Conservation (phyloP, 1,139 yeast species). For the Wickerhamomyces sp. region DNA sequence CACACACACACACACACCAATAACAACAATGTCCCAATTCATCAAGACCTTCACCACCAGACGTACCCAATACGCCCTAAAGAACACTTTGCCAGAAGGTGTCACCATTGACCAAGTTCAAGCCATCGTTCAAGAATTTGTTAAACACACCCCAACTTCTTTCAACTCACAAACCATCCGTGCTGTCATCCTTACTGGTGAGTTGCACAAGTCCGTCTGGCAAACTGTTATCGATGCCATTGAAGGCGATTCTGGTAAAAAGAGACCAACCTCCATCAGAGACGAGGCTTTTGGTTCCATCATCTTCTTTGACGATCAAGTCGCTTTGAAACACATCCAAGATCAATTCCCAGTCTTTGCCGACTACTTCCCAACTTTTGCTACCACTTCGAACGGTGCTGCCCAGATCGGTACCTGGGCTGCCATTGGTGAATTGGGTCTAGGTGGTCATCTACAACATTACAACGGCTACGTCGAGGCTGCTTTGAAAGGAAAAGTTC, state of each 20-base stretch:
- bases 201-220: slow-evolving; percentile 38
- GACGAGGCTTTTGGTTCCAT: slow-evolving; percentile 42
- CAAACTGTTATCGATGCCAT: slow-evolving; percentile 29
- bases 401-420: slow-evolving; percentile 42
- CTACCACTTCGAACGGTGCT: slow-evolving; percentile 40
- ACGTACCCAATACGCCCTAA: slow-evolving; percentile 34
- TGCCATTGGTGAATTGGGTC: slow-evolving; percentile 35
- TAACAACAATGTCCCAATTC: slow-evolving; percentile 7
- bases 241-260: slow-evolving; percentile 30
- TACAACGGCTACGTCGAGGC: slow-evolving; percentile 37
- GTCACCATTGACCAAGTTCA: slow-evolving; percentile 31
- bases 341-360: slow-evolving; percentile 35
- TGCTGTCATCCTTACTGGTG: slow-evolving; percentile 37
- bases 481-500: slow-evolving; percentile 34
- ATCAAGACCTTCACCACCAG: slow-evolving; percentile 30
- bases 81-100: slow-evolving; percentile 33
- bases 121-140: slow-evolving; percentile 29
- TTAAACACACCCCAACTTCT: slow-evolving; percentile 40
- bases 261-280: slow-evolving; percentile 34
- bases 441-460: slow-evolving; percentile 45
- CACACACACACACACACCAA: neutral
- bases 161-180: slow-evolving; percentile 43
- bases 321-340: slow-evolving; percentile 32
- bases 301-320: slow-evolving; percentile 39
- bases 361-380: slow-evolving; percentile 38